Percentiles rank a stretch among this genome's conserved stretches.
These are phyloP conservation scores for Suillus decipiens DNA, from an alignment of 768 basidiomycete species.

Conservation along the genomic window DNA sequence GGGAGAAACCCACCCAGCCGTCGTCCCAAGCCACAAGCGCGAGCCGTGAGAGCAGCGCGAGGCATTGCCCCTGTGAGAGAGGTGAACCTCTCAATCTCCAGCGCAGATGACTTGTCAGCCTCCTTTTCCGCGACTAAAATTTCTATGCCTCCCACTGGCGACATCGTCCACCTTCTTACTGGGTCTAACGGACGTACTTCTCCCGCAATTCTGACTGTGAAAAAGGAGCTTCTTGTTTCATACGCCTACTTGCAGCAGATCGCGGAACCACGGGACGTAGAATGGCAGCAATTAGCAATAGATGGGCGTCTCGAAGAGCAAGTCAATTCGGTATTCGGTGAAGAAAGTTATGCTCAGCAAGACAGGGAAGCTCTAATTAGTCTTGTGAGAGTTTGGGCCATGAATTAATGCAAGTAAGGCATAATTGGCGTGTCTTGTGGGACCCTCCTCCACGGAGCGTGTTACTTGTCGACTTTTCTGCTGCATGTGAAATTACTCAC, in stretches of 20 bases:
- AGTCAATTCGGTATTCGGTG: constrained; percentile 31
- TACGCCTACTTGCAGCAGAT: constrained; percentile 38
- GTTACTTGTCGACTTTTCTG: not conserved
- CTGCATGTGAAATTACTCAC: not conserved
- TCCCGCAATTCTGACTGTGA: constrained; percentile 27
- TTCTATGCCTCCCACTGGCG: constrained; percentile 15
- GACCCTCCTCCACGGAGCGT: not conserved
- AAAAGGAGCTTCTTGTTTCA: constrained; percentile 41
- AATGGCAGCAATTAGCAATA: constrained; percentile 35
- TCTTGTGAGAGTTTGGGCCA: constrained; percentile 9
- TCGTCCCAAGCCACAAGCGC: constrained; percentile 38
- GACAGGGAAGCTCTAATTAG: constrained; percentile 3
- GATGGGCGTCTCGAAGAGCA: constrained; percentile 26
- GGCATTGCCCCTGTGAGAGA: constrained; percentile 2
- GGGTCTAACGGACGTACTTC: constrained; percentile 21
- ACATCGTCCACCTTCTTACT: constrained; percentile 31
- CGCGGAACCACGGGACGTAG: constrained; percentile 30
- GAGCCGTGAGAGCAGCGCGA: constrained; percentile 22
- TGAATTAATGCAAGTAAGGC: constrained; percentile 11
- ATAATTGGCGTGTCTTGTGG: not conserved
- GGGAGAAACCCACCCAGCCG: constrained; percentile 18
- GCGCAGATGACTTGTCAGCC: constrained; percentile 13
- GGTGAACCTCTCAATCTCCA: not conserved
- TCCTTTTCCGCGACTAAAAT: constrained; percentile 29
- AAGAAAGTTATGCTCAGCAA: constrained; percentile 9